Conservation (phyloP, 163 green algal genomes). For the Prototheca wickerhamii region DNA sequence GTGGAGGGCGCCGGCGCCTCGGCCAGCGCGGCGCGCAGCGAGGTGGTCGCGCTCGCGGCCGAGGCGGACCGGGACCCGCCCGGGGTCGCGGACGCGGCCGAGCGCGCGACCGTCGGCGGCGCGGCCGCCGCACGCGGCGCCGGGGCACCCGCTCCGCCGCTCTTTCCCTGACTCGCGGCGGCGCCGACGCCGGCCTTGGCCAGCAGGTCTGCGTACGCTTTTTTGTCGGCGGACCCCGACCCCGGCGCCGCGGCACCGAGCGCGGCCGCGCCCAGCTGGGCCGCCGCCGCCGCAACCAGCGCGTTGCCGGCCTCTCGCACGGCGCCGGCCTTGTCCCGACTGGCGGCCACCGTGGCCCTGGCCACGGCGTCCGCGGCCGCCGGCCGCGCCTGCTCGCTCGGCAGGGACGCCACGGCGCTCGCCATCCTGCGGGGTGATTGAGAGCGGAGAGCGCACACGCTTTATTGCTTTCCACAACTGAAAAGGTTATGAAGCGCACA, state of each 20-base stretch:
- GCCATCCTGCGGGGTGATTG: slow-evolving; percentile 19
- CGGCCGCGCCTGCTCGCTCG: slow-evolving; percentile 25
- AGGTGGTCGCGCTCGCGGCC: too few species aligned
- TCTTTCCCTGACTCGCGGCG: too few species aligned
- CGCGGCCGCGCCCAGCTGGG: slow-evolving; percentile 21
- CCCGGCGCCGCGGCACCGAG: neutral
- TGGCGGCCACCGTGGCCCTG: slow-evolving; percentile 32
- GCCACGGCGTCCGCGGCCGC: slow-evolving; percentile 31
- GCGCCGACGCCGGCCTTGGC: slow-evolving; percentile 20
- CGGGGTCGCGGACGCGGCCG: too few species aligned
- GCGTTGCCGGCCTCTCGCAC: slow-evolving; percentile 49
- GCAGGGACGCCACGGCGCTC: slow-evolving; percentile 6
- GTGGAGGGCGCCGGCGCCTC: slow-evolving; percentile 10
- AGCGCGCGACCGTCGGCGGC: too few species aligned
- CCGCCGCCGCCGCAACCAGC: slow-evolving; percentile 29
- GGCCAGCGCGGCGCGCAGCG: neutral
- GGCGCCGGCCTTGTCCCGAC: slow-evolving; percentile 59
- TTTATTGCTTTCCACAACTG: neutral
- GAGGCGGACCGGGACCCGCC: too few species aligned
- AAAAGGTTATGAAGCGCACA: too few species aligned
- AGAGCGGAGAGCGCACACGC: neutral
- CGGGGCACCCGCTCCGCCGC: too few species aligned
- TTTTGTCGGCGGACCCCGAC: slow-evolving; percentile 13
- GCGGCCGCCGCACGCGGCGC: too few species aligned
- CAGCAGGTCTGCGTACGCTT: slow-evolving; percentile 23